Conservation (phyloP, 164 flowering plant species). For the Cinnamomum chago region DNA sequence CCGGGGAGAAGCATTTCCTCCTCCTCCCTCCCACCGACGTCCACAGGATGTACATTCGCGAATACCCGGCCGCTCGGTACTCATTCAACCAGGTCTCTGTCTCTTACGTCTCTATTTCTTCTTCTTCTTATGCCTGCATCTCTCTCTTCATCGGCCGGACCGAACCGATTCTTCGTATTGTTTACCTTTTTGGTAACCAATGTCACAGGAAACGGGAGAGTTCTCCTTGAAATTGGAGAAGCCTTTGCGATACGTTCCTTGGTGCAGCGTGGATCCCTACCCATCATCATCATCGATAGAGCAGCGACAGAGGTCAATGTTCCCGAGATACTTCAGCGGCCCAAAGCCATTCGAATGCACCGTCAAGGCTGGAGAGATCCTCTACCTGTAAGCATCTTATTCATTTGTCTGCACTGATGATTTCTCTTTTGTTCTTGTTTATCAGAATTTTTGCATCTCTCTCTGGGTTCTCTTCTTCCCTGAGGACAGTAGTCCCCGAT, state of each 20-base stretch:
- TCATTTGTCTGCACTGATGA: neutral
- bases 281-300: conserved; percentile 40
- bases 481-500: too few species aligned
- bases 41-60: conserved; percentile 71
- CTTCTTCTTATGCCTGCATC: neutral
- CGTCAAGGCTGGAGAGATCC: conserved; percentile 88
- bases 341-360: conserved; percentile 83
- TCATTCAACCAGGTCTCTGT: conserved; percentile 40
- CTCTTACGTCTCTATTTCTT: neutral
- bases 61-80: conserved; percentile 75
- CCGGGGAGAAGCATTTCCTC: conserved; percentile 84
- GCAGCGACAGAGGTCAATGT: conserved; percentile 34
- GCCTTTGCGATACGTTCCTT: conserved; percentile 70
- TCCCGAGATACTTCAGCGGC: conserved; percentile 75
- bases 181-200: neutral
- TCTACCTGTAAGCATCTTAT: conserved; percentile 64
- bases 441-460: neutral
- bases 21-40: conserved; percentile 93
- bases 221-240: conserved; percentile 66
- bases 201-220: conserved; percentile 47
- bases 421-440: neutral
- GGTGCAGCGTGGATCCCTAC: conserved; percentile 92
- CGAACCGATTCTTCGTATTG: neutral
- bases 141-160: neutral
- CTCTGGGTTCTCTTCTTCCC: too few species aligned